phyloP scores from a whole-genome alignment of 2,329 filamentous ascomycete genomes.

The Colletotrichum tanaceti region DNA sequence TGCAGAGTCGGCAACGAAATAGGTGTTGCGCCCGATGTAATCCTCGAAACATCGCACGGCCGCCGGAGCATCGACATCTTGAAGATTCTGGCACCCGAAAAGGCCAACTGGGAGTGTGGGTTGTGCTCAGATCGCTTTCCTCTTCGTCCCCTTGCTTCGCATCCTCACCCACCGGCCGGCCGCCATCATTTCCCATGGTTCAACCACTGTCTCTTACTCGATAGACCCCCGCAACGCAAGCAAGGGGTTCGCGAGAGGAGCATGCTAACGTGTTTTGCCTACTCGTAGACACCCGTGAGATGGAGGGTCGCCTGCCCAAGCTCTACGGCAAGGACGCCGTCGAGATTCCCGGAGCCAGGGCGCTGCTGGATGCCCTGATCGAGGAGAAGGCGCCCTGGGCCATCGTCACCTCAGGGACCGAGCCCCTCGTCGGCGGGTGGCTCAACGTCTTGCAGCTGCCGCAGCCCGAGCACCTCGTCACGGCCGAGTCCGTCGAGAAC shows the following conservation, averaged over 20 bases:
- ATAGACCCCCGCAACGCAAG: not conserved
- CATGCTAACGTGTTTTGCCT: conserved; percentile 21
- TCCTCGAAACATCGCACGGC: conserved; percentile 91
- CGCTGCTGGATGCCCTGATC: conserved; percentile 75
- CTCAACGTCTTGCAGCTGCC: conserved; percentile 74
- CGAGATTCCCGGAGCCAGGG: conserved; percentile 86
- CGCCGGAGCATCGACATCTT: conserved; percentile 89
- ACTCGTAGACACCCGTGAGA: conserved; percentile 76
- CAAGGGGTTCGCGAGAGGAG: conserved; percentile 10
- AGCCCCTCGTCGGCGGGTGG: conserved; percentile 78
- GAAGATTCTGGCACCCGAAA: conserved; percentile 80
- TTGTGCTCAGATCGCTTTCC: conserved; percentile 48
- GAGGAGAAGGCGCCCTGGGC: conserved; percentile 78
- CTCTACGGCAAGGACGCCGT: conserved; percentile 81
- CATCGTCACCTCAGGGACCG: conserved; percentile 83
- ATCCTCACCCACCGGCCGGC: conserved; percentile 4
- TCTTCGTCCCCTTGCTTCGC: conserved; percentile 28
- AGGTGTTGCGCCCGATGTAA: conserved; percentile 83
- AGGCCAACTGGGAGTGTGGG: conserved; percentile 94
- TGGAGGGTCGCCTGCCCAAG: conserved; percentile 82
- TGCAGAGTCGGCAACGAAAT: conserved; percentile 82
- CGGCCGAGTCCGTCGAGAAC: conserved; percentile 78
- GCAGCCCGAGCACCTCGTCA: conserved; percentile 73
- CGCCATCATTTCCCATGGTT: not conserved
- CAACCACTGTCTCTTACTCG: conserved; percentile 1